These are phyloP conservation scores for Potentilla sterilis DNA, from an alignment of 306 rosid species.

Conservation along the genomic window DNA sequence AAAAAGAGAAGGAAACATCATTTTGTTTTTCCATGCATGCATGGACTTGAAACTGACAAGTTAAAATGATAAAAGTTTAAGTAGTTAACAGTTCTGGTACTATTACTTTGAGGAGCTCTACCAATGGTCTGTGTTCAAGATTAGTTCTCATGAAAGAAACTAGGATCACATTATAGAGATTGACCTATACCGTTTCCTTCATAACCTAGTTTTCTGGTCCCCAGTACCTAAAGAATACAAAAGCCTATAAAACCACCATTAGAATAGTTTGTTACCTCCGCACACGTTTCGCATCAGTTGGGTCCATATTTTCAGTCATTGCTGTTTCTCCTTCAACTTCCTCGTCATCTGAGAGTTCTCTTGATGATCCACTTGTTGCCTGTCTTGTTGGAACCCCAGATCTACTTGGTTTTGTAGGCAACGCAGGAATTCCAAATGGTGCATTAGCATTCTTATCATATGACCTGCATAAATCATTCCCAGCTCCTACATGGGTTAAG, in stretches of 20 bases:
- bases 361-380: conserved; percentile 77
- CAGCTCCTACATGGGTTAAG: conserved; percentile 56
- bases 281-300: conserved; percentile 75
- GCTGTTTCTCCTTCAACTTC: conserved; percentile 81
- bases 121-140: not conserved
- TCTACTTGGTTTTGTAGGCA: conserved; percentile 41
- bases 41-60: not conserved
- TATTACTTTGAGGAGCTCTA: not conserved
- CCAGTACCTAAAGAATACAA: not conserved
- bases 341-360: conserved; percentile 77
- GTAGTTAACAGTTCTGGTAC: not conserved
- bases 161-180: not conserved
- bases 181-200: not conserved
- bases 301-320: conserved; percentile 54
- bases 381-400: conserved; percentile 40
- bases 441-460: conserved; percentile 53
- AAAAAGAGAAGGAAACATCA: not conserved
- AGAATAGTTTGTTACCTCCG: conserved; percentile 64
- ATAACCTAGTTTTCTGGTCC: not conserved
- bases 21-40: not conserved
- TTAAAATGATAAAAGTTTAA: not conserved
- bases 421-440: conserved; percentile 38
- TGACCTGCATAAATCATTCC: conserved; percentile 51
- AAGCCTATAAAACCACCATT: not conserved
- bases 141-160: not conserved